Base-by-base conservation (phyloP, 2,329 filamentous ascomycete genomes). In the Sporothrix protearum region DNA sequence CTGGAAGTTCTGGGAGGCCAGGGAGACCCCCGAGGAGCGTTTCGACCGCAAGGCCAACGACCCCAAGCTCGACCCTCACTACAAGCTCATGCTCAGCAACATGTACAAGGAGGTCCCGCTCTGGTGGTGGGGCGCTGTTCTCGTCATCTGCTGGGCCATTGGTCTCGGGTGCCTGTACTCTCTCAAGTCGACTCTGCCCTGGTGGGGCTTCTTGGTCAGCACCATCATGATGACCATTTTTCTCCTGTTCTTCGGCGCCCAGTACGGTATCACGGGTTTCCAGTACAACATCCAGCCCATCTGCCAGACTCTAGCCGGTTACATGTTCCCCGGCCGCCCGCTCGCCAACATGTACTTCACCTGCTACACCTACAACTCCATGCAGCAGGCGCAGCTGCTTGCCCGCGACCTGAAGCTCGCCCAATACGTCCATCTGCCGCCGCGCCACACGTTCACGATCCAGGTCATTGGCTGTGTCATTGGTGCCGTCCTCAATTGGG, bases 301-400 rank as follows among this genome's bases (percentile, higher is more conserved):
- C 63, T 79, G 81, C 14, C 83, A 86, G 75, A 83, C 85, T 80
- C 76, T 86, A n/a, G 84, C 80, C 3, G 85, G 83, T 25, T 83
- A 85, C 45, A 77, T 86, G 71, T 79, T 82, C 69, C 83, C 80
- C 0, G 78, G 79, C 1, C 77, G 76, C 49, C 81, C 79, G 1
- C 74, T 84, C 5, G 71, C 81, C 19, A 83, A 84, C 72, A 80
- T 84, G 78, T 83, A 83, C 75, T 84, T 84, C 76, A 80, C 78
- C 28, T 77, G 79, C 16, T 81, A 79, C 63, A 78, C 79, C 2
- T 78, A 74, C 74, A 80, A 80, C 71, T 75, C 75, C 5, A 77
- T 80, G 36, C 73, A 75, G 10, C 80, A 81, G 72, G 80, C 78
- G 14, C 75, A 78, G 42, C 75, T 77, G 16, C 75, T 80, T 25